Percentiles rank a stretch among this genome's conserved stretches.
Evolutionary conservation across 75 land plant species (phyloP).

Genomic region (Gnetum montanum): DNA sequence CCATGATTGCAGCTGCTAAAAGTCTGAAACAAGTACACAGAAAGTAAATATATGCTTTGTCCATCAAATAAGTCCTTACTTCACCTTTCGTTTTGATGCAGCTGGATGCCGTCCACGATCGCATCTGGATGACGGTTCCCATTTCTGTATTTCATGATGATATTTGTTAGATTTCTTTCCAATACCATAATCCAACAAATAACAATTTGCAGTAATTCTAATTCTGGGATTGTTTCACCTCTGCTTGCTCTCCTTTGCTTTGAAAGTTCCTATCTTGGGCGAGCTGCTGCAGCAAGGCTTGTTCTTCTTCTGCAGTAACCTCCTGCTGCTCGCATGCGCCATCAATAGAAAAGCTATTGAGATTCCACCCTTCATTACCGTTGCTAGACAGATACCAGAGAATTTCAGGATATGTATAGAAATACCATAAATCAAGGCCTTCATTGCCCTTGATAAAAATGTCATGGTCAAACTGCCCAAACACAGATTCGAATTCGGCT

Average conservation of each 20-base stretch:
- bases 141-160: conserved; percentile 2
- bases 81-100: conserved; percentile 43
- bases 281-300: conserved; percentile 9
- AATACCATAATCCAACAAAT: background rate
- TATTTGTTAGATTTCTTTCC: too few species aligned
- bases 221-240: conserved; percentile 10
- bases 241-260: background rate
- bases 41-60: too few species aligned
- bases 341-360: background rate
- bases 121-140: too few species aligned
- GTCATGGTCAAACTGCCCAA: too few species aligned
- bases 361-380: conserved; percentile 4
- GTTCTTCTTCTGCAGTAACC: conserved; percentile 13
- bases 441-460: too few species aligned
- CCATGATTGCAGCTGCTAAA: background rate
- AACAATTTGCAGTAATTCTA: background rate
- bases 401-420: conserved; percentile 41
- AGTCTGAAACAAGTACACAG: background rate
- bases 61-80: too few species aligned
- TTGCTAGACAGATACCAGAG: conserved; percentile 37
- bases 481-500: too few species aligned
- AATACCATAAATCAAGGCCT: too few species aligned
- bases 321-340: background rate
- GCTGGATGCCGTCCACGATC: too few species aligned
- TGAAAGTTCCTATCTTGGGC: conserved; percentile 12